A percentile compares a stretch with the other conserved stretches of the same genome.
Evolutionary conservation across 768 basidiomycete species (phyloP).

Genomic region (Nidularia sp.): DNA sequence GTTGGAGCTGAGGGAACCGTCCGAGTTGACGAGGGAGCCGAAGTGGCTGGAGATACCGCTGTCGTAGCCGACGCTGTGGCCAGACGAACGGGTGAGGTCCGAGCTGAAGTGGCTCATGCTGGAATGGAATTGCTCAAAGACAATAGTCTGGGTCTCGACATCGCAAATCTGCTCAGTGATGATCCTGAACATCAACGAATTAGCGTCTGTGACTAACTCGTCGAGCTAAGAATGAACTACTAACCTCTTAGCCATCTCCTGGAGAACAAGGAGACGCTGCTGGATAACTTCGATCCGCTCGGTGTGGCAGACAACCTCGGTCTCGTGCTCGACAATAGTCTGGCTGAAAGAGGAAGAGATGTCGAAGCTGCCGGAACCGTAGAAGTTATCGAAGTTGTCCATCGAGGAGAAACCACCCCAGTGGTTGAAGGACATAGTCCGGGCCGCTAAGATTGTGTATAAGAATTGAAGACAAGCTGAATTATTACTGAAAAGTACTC

Average conservation of each 20-base stretch:
- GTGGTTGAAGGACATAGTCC: slow-evolving; percentile 22
- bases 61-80: slow-evolving; percentile 35
- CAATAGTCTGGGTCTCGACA: slow-evolving; percentile 43
- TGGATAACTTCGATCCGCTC: slow-evolving; percentile 36
- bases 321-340: slow-evolving; percentile 27
- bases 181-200: slow-evolving; percentile 21
- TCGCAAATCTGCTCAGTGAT: slow-evolving; percentile 45
- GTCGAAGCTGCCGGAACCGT: slow-evolving; percentile 38
- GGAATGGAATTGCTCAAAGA: slow-evolving; percentile 38
- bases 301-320: slow-evolving; percentile 32
- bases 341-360: slow-evolving; percentile 21
- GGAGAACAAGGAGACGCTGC: slow-evolving; percentile 38
- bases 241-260: slow-evolving; percentile 44
- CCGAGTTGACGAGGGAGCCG: slow-evolving; percentile 23
- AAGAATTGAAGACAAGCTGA: not conserved
- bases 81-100: slow-evolving; percentile 35
- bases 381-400: slow-evolving; percentile 41
- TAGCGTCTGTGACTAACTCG: not conserved
- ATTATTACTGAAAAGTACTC: not conserved
- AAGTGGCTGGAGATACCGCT: slow-evolving; percentile 28
- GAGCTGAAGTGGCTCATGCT: slow-evolving; percentile 33
- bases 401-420: slow-evolving; percentile 34
- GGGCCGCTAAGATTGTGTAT: not conserved
- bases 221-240: not conserved
- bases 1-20: slow-evolving; percentile 30